Evolutionary conservation across 2,329 filamentous ascomycete species (phyloP).

Genomic region (Sclerotinia spermophila): DNA sequence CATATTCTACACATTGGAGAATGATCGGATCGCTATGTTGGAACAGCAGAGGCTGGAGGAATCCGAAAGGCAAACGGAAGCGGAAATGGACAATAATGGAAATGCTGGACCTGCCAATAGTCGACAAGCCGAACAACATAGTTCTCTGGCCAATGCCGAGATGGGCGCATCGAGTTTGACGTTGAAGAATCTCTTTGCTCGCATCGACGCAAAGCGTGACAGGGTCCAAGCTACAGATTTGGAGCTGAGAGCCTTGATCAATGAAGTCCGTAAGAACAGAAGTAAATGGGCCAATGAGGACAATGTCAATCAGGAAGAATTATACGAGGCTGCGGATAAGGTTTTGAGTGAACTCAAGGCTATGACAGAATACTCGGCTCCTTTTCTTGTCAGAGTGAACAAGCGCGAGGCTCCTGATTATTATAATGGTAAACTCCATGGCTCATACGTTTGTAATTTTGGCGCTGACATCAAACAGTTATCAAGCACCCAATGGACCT

Average conservation of each 20-base stretch:
- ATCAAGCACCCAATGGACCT: conserved; percentile 99
- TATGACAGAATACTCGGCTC: conserved; percentile 95
- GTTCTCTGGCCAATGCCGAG: conserved; percentile 88
- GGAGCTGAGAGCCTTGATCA: conserved; percentile 88
- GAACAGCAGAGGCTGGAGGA: conserved; percentile 97
- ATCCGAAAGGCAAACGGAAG: conserved; percentile 91
- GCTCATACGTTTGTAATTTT: background rate
- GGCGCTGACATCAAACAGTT: conserved; percentile 53
- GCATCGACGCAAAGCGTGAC: conserved; percentile 89
- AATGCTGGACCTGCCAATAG: conserved; percentile 49
- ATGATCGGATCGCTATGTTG: conserved; percentile 92
- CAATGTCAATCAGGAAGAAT: conserved; percentile 92
- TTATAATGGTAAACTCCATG: conserved; percentile 66
- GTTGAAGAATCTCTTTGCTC: conserved; percentile 91
- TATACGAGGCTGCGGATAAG: conserved; percentile 96
- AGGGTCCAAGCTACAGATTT: conserved; percentile 89
- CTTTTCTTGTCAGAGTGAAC: conserved; percentile 90
- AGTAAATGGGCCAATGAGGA: conserved; percentile 99
- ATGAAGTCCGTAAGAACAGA: conserved; percentile 93
- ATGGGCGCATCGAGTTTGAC: conserved; percentile 93
- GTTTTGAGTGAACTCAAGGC: conserved; percentile 96
- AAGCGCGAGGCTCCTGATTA: conserved; percentile 97
- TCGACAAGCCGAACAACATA: conserved; percentile 64
- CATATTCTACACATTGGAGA: conserved; percentile 91
- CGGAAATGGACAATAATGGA: conserved; percentile 76